phyloP scores from a whole-genome alignment of 2,329 filamentous ascomycete genomes.

The Phialophora expanda region DNA sequence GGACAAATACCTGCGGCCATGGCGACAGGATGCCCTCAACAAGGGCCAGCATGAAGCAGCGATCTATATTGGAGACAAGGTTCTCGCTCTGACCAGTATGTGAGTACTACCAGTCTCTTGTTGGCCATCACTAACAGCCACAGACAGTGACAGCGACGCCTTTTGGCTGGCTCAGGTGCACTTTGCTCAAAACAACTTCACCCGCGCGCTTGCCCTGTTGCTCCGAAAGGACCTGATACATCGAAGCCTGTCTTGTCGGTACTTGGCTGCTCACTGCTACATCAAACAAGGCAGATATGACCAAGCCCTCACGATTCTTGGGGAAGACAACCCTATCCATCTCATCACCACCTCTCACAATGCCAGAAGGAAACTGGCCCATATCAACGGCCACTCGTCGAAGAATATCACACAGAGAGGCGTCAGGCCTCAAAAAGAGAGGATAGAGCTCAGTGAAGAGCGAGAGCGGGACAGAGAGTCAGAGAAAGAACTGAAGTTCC shows the following conservation, averaged over 20 bases:
- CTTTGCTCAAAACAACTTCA: constrained; percentile 94
- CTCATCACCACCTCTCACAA: constrained; percentile 72
- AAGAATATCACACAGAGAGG: constrained; percentile 57
- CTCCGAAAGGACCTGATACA: constrained; percentile 80
- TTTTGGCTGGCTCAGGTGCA: constrained; percentile 99
- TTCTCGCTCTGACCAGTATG: constrained; percentile 89
- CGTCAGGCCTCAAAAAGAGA: constrained; percentile 56
- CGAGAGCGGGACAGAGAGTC: constrained; percentile 69
- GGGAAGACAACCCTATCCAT: constrained; percentile 92
- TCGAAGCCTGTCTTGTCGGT: constrained; percentile 84
- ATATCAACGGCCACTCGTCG: constrained; percentile 60
- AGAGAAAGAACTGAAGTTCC: constrained; percentile 77
- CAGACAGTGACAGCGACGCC: constrained; percentile 90
- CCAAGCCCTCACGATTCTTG: constrained; percentile 82
- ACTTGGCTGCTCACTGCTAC: constrained; percentile 90
- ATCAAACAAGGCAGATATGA: constrained; percentile 91
- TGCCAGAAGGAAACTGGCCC: constrained; percentile 71
- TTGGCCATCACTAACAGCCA: constrained; percentile 10
- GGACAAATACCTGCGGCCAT: constrained; percentile 91
- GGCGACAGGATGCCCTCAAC: constrained; percentile 93
- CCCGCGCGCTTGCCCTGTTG: constrained; percentile 84
- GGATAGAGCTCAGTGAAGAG: constrained; percentile 63
- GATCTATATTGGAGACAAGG: constrained; percentile 96
- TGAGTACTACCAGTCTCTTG: constrained; percentile 34
- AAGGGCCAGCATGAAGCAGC: constrained; percentile 96